Evolutionary conservation across 2,329 filamentous ascomycete genomes (phyloP).

Genomic region (Microcera coccophila): DNA sequence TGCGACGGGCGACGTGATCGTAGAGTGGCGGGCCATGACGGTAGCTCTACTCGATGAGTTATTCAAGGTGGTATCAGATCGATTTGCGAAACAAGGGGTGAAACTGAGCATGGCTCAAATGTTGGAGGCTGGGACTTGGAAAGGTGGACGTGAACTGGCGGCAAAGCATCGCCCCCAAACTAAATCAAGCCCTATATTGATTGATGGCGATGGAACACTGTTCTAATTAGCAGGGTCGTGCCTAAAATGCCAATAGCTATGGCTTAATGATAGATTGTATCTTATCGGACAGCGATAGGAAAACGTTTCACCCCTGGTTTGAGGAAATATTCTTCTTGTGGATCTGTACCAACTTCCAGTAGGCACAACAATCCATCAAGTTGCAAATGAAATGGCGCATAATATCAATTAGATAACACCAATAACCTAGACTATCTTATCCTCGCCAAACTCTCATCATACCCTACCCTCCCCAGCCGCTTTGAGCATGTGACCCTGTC

Average conservation of each 20-base stretch:
- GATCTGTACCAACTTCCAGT: no score
- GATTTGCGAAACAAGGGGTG: conserved; percentile 32
- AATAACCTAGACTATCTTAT: no score
- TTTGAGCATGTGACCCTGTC: no score
- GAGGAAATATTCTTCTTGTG: no score
- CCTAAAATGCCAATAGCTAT: no score
- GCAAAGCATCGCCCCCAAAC: conserved; percentile 75
- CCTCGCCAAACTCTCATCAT: no score
- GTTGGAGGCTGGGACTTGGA: conserved; percentile 53
- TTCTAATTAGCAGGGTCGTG: conserved; percentile 60
- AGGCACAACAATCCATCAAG: no score
- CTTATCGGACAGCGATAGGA: no score
- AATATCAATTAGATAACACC: no score
- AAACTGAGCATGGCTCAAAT: conserved; percentile 46
- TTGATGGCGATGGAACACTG: conserved; percentile 75
- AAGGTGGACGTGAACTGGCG: conserved; percentile 73
- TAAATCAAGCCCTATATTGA: conserved; percentile 78
- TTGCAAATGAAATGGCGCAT: no score
- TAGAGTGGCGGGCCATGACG: conserved; percentile 59
- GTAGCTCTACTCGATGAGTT: conserved; percentile 53
- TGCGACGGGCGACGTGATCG: conserved; percentile 53
- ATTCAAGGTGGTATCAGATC: conserved; percentile 38
- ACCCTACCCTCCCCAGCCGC: no score
- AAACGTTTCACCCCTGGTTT: no score
- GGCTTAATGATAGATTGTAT: neutral